Evolutionary conservation across 352 stramenopile species (phyloP).

Genomic region (Elongisporangium anandrum): DNA sequence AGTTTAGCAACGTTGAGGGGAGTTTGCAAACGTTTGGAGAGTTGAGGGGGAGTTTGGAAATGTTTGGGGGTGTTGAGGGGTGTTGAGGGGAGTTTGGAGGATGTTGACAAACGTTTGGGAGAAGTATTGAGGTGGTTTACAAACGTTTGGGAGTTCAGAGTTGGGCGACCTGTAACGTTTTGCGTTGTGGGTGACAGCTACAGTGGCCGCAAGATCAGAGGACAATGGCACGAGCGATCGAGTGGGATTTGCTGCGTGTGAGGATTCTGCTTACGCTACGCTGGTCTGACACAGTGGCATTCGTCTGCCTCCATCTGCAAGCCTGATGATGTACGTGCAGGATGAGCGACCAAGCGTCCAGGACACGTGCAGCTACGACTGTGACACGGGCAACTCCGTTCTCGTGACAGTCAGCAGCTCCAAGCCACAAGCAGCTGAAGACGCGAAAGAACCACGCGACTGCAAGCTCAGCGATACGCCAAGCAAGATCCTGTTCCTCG

Average conservation of each 20-base stretch:
- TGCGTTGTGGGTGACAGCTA: not conserved
- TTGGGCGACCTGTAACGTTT: too few relatives aligned
- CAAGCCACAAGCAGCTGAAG: not conserved
- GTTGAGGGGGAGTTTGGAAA: not conserved
- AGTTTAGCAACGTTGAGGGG: not conserved
- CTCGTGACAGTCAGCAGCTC: not conserved
- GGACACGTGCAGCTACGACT: not conserved
- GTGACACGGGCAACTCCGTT: not conserved
- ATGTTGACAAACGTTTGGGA: not conserved
- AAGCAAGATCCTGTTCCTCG: conserved; percentile 32
- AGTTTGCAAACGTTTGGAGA: not conserved
- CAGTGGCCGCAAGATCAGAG: not conserved
- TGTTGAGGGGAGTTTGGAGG: not conserved
- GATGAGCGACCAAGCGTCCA: not conserved
- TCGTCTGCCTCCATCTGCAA: not conserved
- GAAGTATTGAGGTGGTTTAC: not conserved
- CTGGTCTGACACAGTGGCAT: not conserved
- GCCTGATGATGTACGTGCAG: not conserved
- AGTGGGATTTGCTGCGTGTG: not conserved
- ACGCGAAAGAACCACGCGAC: not conserved
- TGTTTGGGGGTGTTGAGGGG: not conserved
- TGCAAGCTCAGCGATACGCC: not conserved
- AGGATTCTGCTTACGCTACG: not conserved
- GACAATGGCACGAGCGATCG: not conserved
- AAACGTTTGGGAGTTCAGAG: not conserved